Percentiles rank a stretch among this genome's conserved stretches.
Evolutionary conservation across 192 early-diverging fungal genomes (phyloP).

Genomic region (Chytriomyces sp.): DNA sequence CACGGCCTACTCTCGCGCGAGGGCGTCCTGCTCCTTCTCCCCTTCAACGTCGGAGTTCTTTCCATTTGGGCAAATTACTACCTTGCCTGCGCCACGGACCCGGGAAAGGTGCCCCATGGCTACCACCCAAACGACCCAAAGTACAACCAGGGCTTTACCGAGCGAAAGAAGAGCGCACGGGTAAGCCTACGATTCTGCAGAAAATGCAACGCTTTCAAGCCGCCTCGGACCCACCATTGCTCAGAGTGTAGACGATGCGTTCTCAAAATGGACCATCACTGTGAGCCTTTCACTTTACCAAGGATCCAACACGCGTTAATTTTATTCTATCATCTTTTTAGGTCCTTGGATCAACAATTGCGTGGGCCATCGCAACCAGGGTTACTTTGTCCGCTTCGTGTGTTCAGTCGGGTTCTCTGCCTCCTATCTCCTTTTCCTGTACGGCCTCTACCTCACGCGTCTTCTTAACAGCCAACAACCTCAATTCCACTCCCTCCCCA

Average conservation of each 20-base stretch:
- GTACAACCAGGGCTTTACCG: neutral
- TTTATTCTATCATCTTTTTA: conserved; percentile 9
- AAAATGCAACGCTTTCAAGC: conserved; percentile 50
- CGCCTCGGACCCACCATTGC: conserved; percentile 57
- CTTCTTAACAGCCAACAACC: conserved; percentile 44
- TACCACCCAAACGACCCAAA: conserved; percentile 28
- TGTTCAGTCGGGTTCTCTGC: conserved; percentile 63
- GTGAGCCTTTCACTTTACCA: conserved; percentile 34
- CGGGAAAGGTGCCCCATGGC: conserved; percentile 72
- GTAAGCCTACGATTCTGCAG: conserved; percentile 47
- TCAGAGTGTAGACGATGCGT: conserved; percentile 53
- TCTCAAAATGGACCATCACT: conserved; percentile 63
- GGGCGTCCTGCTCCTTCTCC: conserved; percentile 51
- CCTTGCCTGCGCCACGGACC: conserved; percentile 72
- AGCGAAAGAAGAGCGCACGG: conserved; percentile 9
- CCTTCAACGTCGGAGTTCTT: conserved; percentile 78
- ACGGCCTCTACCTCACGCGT: conserved; percentile 57
- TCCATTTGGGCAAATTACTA: conserved; percentile 89
- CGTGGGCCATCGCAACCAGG: conserved; percentile 59
- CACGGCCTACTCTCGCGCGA: neutral
- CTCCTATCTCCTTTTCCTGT: conserved; percentile 56
- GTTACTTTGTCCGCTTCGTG: conserved; percentile 81
- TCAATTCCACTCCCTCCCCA: conserved; percentile 11
- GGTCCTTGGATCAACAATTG: conserved; percentile 90
- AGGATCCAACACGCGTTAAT: neutral